Evolutionary conservation across 2,329 filamentous ascomycete species (phyloP).

Genomic region (Colletotrichum falcatum): DNA sequence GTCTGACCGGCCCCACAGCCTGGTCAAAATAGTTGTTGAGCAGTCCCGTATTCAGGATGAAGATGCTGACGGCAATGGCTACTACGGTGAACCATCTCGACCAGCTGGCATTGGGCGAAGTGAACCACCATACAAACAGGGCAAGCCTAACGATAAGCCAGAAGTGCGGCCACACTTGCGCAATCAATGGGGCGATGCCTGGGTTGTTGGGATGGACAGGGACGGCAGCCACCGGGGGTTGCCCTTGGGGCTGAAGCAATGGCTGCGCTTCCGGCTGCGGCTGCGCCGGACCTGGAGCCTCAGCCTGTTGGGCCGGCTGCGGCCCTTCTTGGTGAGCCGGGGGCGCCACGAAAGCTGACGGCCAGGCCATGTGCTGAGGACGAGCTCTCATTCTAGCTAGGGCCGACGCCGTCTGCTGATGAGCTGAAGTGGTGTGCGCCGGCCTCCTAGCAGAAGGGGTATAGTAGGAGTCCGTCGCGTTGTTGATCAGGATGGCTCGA

Average conservation of each 20-base stretch:
- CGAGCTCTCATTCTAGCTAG: slow-evolving; percentile 31
- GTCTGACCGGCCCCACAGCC: slow-evolving; percentile 67
- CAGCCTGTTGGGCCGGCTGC: slow-evolving; percentile 30
- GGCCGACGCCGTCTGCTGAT: slow-evolving; percentile 26
- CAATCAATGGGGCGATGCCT: slow-evolving; percentile 52
- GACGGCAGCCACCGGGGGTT: slow-evolving; percentile 45
- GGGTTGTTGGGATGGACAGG: slow-evolving; percentile 56
- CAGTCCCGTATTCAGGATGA: slow-evolving; percentile 70
- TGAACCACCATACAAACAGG: slow-evolving; percentile 75
- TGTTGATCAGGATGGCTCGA: slow-evolving; percentile 67
- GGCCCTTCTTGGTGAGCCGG: slow-evolving; percentile 42
- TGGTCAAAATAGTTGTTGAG: slow-evolving; percentile 67
- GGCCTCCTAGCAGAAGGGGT: slow-evolving; percentile 51
- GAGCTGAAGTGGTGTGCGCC: slow-evolving; percentile 8
- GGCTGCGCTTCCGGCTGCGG: slow-evolving; percentile 46
- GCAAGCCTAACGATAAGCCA: slow-evolving; percentile 71
- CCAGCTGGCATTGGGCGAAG: slow-evolving; percentile 68
- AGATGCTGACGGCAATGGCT: slow-evolving; percentile 64
- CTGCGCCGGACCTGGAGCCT: slow-evolving; percentile 40
- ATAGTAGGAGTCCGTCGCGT: slow-evolving; percentile 63
- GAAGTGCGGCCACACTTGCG: slow-evolving; percentile 68
- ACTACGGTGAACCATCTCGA: slow-evolving; percentile 68
- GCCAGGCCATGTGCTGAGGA: slow-evolving; percentile 36
- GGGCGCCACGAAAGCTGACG: slow-evolving; percentile 23
- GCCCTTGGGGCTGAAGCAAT: slow-evolving; percentile 47